These are phyloP conservation scores for Piper longum DNA, from an alignment of 164 flowering plant genomes.

Conservation along the genomic window DNA sequence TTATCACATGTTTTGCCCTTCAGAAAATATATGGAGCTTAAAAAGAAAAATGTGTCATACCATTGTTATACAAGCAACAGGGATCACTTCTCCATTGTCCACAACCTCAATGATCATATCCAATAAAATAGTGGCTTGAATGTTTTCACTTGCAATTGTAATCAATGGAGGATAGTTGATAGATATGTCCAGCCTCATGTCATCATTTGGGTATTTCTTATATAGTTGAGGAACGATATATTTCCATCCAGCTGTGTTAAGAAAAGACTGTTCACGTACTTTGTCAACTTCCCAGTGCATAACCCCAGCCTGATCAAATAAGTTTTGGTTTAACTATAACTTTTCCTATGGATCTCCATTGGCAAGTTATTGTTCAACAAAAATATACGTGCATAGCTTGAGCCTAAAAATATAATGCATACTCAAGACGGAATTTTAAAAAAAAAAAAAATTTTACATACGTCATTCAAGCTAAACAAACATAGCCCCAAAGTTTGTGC, in stretches of 20 bases:
- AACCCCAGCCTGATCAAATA: conserved; percentile 41
- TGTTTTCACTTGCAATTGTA: conserved; percentile 28
- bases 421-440: too few species aligned
- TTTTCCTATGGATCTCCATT: too few species aligned
- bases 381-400: too few species aligned
- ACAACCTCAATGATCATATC: conserved; percentile 73
- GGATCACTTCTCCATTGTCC: conserved; percentile 39
- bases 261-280: conserved; percentile 66
- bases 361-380: too few species aligned
- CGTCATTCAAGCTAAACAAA: too few species aligned
- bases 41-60: conserved; percentile 28
- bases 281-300: conserved; percentile 80
- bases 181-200: conserved; percentile 64
- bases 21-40: neutral
- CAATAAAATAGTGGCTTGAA: conserved; percentile 38
- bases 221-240: conserved; percentile 75
- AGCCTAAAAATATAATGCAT: too few species aligned
- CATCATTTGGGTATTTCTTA: conserved; percentile 76
- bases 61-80: conserved; percentile 77
- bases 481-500: too few species aligned
- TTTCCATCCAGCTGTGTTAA: conserved; percentile 92
- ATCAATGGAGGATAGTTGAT: conserved; percentile 54
- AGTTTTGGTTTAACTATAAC: too few species aligned
- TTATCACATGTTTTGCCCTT: neutral
- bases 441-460: too few species aligned